Conservation (phyloP, 2,329 filamentous ascomycete species). For the Chalara sp. region DNA sequence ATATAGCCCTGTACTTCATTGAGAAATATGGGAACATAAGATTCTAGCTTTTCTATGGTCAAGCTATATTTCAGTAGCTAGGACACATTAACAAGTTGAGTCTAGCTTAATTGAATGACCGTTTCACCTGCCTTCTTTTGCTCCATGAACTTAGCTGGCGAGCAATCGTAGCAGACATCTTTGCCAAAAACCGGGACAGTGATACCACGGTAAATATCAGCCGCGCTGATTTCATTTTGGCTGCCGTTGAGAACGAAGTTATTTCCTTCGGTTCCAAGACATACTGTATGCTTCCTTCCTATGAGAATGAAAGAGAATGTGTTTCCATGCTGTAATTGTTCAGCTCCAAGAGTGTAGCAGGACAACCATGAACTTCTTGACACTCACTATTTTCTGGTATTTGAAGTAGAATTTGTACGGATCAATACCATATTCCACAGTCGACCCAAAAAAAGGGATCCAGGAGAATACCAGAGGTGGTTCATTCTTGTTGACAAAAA, state of each 20-base stretch:
- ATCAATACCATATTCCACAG: conserved; percentile 87
- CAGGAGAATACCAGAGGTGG: conserved; percentile 73
- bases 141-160: conserved; percentile 86
- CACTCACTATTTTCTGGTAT: conserved; percentile 38
- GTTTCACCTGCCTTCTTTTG: conserved; percentile 68
- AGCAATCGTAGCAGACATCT: conserved; percentile 83
- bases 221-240: conserved; percentile 77
- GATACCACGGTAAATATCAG: conserved; percentile 78
- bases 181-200: conserved; percentile 66
- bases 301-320: conserved; percentile 83
- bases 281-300: conserved; percentile 81
- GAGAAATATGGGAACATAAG: background rate
- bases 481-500: conserved; percentile 5
- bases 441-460: conserved; percentile 79
- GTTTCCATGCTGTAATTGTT: conserved; percentile 60
- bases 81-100: background rate
- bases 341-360: background rate
- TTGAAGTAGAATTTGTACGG: conserved; percentile 75
- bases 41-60: background rate
- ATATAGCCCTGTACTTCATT: background rate
- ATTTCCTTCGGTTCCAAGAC: conserved; percentile 72
- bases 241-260: conserved; percentile 88
- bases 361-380: background rate
- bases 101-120: too few relatives aligned
- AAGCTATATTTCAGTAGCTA: background rate